These are phyloP conservation scores for Oryza meyeriana DNA, from an alignment of 176 grass and related monocot genomes.

Conservation along the genomic window DNA sequence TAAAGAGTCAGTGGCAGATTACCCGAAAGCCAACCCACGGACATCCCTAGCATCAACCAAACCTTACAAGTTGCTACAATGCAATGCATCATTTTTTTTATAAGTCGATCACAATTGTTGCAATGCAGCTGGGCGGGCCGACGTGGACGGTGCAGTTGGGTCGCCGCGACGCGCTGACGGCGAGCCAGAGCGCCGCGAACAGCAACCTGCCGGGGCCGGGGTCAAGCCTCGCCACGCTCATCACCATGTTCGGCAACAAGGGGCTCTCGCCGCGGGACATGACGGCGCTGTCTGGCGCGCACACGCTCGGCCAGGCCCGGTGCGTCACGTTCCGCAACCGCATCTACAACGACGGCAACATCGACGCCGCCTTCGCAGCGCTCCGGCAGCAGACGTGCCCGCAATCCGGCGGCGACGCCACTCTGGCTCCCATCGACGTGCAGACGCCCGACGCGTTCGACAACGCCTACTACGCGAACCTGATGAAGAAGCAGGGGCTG, in stretches of 20 bases:
- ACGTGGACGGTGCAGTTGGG: constrained; percentile 64
- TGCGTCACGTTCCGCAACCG: constrained; percentile 54
- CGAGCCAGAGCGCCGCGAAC: constrained; percentile 69
- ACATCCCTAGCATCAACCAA: too few species aligned
- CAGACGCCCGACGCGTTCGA: constrained; percentile 52
- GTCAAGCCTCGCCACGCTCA: constrained; percentile 44
- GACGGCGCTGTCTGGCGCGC: constrained; percentile 74
- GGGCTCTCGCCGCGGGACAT: constrained; percentile 52
- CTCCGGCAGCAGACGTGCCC: constrained; percentile 56
- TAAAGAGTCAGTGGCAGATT: too few species aligned
- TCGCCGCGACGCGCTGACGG: constrained; percentile 46
- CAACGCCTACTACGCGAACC: constrained; percentile 62
- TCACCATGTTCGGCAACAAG: constrained; percentile 51
- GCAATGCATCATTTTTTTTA: neutral
- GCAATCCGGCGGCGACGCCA: constrained; percentile 29
- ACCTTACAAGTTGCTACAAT: neutral
- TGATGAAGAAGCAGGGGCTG: constrained; percentile 29
- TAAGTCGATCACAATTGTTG: neutral
- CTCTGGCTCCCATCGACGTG: constrained; percentile 54
- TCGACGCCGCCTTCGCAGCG: constrained; percentile 50
- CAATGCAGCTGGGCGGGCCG: constrained; percentile 54
- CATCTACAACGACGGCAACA: constrained; percentile 50
- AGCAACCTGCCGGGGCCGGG: constrained; percentile 44
- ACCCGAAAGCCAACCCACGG: too few species aligned
- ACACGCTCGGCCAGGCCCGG: constrained; percentile 58